Evolutionary conservation across 2,329 filamentous ascomycete species (phyloP), one percentile per base, ranked within the genome.

Genomic region (Helminthosporium solani): DNA sequence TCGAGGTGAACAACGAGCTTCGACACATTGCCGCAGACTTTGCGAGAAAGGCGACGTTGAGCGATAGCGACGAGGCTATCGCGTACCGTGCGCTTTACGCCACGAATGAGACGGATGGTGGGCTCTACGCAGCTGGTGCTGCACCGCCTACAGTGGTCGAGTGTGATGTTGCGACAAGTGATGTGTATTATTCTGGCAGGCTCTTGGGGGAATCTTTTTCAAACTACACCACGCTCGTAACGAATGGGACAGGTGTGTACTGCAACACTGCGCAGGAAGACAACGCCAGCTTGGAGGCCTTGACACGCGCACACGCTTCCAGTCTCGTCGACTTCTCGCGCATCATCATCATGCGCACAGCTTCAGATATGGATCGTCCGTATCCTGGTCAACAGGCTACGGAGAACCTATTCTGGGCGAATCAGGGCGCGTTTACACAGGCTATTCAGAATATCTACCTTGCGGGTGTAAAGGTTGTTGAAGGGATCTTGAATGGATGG

Each of bases 301-400:
- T 71, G 9, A 28, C 70, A 9, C 59, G 68, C 9, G 68, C 54
- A 21, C 52, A 58, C 3, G 23, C 56, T 3, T 52, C 53, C 7
- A 53, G 55, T 1, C 55, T 61, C 12, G 51, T 70, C 31, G 69
- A 71, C 43, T 70, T 64, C 40, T 44, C 48, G 8, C 59, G 67
- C 20, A 63, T 72, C 34, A 60, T 70, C 35, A 45, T 70, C 23
- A 65, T 69, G 62, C 58, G 64, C 38, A 63, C 64, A 60, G 84
- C 78, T 1, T 85, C 82, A 8, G 82, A 90, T 68, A 89, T 89
- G 60, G 86, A 89, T 63, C 79, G 86, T 2, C 83, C 83, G 0
- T 83, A 84, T 16, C 78, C 79, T 0, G 79, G 77, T 5, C 63
- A 79, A 8, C 73, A 76, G 0, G 76, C 80, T 12, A 73, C 77